Conservation (phyloP, 495 filamentous ascomycete genomes). For the Beverwykella pulmonaria region DNA sequence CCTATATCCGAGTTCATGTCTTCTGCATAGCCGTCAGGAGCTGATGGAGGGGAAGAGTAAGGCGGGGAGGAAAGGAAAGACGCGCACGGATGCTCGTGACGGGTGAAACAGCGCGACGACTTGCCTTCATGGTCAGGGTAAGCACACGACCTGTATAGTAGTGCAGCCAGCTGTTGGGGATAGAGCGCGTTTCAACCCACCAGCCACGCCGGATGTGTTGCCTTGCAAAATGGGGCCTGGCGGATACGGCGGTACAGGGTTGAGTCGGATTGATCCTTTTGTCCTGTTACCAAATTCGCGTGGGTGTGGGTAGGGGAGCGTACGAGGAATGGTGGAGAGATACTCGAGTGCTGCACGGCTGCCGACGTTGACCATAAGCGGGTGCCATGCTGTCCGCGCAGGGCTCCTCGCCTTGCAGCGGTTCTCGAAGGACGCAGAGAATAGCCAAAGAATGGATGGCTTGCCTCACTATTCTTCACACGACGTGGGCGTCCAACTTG, state of each 20-base stretch:
- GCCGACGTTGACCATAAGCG: background rate
- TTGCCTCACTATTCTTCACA: background rate
- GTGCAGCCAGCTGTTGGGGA: background rate
- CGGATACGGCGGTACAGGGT: background rate
- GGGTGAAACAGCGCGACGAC: constrained; percentile 29
- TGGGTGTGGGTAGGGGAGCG: background rate
- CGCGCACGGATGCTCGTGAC: constrained; percentile 14
- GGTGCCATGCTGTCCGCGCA: constrained; percentile 10
- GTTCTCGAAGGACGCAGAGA: constrained; percentile 25
- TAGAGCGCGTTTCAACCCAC: constrained; percentile 1
- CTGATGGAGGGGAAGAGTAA: background rate
- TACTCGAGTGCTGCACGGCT: too few relatives aligned
- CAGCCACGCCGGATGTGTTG: background rate
- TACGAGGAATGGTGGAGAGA: background rate
- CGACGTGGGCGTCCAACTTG: constrained; percentile 5
- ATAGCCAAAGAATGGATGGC: constrained; percentile 18
- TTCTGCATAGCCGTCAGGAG: constrained; percentile 37
- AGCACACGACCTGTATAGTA: constrained; percentile 1
- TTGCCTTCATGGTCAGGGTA: constrained; percentile 34
- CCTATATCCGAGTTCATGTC: constrained; percentile 39
- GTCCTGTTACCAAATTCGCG: background rate
- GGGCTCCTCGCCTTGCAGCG: constrained; percentile 8
- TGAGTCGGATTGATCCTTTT: background rate
- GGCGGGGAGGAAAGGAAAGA: background rate
- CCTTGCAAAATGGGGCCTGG: background rate